Evolutionary conservation across 176 grass and related monocot genomes (phyloP), one percentile per base, ranked within the genome.

Genomic region (Ensete glaucum): DNA sequence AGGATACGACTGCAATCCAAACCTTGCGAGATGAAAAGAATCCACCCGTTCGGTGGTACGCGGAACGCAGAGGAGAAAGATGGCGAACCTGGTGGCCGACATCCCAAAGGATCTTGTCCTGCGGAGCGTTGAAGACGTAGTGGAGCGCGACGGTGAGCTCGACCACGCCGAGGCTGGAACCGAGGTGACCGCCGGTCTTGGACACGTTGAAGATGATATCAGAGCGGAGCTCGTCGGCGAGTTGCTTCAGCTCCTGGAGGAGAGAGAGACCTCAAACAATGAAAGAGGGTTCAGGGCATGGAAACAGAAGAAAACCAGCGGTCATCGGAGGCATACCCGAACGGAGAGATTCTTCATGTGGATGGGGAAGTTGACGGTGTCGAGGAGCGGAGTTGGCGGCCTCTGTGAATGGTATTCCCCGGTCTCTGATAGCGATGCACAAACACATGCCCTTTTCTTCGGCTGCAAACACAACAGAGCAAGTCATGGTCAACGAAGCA

Each of bases 151-250:
- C 88, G 5, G 95, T 94, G 72, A 99, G 81, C 83, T 99, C 95
- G 0, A 99, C 90, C 1, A 99, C 95, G 59, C 95, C 95, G 5
- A 99, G 86, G 72, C 88, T 94, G 16, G 95, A 94, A 13, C 95
- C 90, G 25, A 99, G 90, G 80, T 99, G 95, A 27, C 95, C 95
- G 24, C 90, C 95, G 11, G 90, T 99, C 76, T 91, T 99, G 21
- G 95, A 99, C 8, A 99, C 95, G 79, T 94, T 84, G 85, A 99
- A 99, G 79, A 99, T 89, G 14, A 99, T 83, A 78, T 99, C 95
- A 21, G 95, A 94, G 19, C 95, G 90, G 34, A 99, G 88, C 82
- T 99, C 95, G 54, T 91, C 88, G 24, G 95, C 73, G 13, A 99
- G 84, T 78, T 99, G 95, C 9, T 93, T 90, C 34, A 99, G 90